phyloP scores from a whole-genome alignment of 2,329 filamentous ascomycete genomes.

The Colletotrichum scovillei region DNA sequence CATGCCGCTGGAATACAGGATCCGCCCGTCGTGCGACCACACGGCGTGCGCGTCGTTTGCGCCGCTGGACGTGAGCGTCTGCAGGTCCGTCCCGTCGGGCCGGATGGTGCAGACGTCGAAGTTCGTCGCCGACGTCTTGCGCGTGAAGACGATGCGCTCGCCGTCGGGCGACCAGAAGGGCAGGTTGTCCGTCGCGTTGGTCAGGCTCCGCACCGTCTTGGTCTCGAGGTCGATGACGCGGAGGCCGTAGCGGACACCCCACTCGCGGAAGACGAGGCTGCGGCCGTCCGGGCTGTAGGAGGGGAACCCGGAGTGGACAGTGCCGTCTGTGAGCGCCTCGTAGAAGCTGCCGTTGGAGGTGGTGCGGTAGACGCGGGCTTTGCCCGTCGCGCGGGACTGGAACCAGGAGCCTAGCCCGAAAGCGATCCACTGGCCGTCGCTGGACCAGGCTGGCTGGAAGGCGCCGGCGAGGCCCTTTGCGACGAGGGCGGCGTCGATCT shows the following conservation, averaged over 20 bases:
- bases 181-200: slow-evolving; percentile 21
- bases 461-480: slow-evolving; percentile 18
- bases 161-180: slow-evolving; percentile 24
- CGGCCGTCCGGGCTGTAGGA: slow-evolving; percentile 16
- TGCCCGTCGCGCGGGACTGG: slow-evolving; percentile 15
- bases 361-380: slow-evolving; percentile 17
- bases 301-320: slow-evolving; percentile 19
- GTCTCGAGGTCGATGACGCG: slow-evolving; percentile 12
- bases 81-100: slow-evolving; percentile 16
- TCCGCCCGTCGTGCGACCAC: slow-evolving; percentile 16
- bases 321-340: slow-evolving; percentile 22
- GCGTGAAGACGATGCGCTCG: slow-evolving; percentile 26
- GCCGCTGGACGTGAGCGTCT: slow-evolving; percentile 11
- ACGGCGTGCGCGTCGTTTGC: slow-evolving; percentile 27
- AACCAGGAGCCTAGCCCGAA: slow-evolving; percentile 20
- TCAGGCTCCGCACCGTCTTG: slow-evolving; percentile 1
- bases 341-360: slow-evolving; percentile 14
- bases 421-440: slow-evolving; percentile 12
- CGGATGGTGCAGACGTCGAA: slow-evolving; percentile 24
- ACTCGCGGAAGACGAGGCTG: slow-evolving; percentile 19
- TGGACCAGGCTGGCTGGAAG: slow-evolving; percentile 18
- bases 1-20: slow-evolving; percentile 26
- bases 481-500: slow-evolving; percentile 19
- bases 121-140: slow-evolving; percentile 18
- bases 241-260: slow-evolving; percentile 25